Evolutionary conservation across 2,329 filamentous ascomycete species (phyloP).

Genomic region (Cladosporium cucumerinum): DNA sequence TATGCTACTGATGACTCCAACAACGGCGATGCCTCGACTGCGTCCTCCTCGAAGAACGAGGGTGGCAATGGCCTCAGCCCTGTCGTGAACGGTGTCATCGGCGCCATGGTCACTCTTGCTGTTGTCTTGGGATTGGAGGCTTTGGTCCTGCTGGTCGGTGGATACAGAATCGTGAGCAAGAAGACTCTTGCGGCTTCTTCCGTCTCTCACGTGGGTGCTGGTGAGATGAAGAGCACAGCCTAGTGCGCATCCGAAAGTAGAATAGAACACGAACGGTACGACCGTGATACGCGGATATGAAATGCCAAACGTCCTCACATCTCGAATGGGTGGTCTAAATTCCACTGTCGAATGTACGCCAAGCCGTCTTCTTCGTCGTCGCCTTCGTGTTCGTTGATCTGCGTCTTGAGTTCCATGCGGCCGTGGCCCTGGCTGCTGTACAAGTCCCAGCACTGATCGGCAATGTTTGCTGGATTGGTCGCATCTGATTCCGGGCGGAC

Average conservation of each 20-base stretch:
- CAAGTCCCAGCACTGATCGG: conserved; percentile 43
- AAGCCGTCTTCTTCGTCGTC: neutral
- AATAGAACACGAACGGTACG: neutral
- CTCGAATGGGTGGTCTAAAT: neutral
- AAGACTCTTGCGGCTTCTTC: conserved; percentile 36
- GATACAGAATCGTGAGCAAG: conserved; percentile 58
- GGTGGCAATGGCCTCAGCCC: conserved; percentile 55
- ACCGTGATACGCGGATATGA: neutral
- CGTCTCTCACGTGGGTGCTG: neutral
- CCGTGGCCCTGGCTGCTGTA: conserved; percentile 27
- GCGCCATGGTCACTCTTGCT: conserved; percentile 64
- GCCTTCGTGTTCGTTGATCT: neutral
- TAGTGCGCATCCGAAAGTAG: neutral
- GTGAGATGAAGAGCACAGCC: conserved; percentile 11
- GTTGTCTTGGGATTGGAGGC: conserved; percentile 58
- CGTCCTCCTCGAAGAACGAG: conserved; percentile 26
- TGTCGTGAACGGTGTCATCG: conserved; percentile 77
- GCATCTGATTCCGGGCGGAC: conserved; percentile 39
- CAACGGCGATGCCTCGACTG: conserved; percentile 26
- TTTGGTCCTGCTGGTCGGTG: conserved; percentile 53
- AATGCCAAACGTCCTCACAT: neutral
- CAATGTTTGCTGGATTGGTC: conserved; percentile 45
- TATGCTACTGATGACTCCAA: conserved; percentile 33
- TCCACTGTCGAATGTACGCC: neutral
- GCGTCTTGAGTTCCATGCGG: neutral